Conservation (phyloP, 345 rosid genomes). For the Conringia planisiliqua region DNA sequence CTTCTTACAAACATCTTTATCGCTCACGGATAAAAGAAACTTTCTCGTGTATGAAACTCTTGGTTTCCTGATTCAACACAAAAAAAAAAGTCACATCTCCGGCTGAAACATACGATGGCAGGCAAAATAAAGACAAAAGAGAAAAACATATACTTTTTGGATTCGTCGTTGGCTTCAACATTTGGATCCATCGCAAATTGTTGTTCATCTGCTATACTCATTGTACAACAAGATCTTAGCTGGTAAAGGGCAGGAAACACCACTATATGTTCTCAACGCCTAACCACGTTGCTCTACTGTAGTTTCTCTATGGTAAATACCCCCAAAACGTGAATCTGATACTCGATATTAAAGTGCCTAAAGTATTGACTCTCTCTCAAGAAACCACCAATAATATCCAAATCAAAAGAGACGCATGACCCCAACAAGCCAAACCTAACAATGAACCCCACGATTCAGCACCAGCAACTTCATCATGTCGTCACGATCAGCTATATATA, state of each 20-base stretch:
- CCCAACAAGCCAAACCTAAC: slow-evolving; percentile 21
- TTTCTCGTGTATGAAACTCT: slow-evolving; percentile 61
- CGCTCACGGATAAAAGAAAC: slow-evolving; percentile 65
- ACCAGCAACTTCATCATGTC: slow-evolving; percentile 21
- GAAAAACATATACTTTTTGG: slow-evolving; percentile 39
- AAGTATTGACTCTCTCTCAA: not conserved
- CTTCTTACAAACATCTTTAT: slow-evolving; percentile 68
- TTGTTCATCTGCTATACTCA: slow-evolving; percentile 64
- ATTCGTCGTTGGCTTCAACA: slow-evolving; percentile 34
- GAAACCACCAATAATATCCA: slow-evolving; percentile 11
- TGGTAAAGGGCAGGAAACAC: not conserved
- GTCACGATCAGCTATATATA: slow-evolving; percentile 26
- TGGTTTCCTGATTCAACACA: slow-evolving; percentile 51
- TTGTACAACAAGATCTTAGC: slow-evolving; percentile 33
- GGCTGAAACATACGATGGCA: not conserved
- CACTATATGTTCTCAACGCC: not conserved
- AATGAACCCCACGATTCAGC: slow-evolving; percentile 3
- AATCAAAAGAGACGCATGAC: slow-evolving; percentile 7
- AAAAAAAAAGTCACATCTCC: slow-evolving; percentile 2
- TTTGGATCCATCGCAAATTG: slow-evolving; percentile 40
- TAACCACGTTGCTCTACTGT: slow-evolving; percentile 16
- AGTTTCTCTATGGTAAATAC: not conserved
- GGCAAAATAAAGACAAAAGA: not conserved
- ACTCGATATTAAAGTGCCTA: not conserved
- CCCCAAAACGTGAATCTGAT: slow-evolving; percentile 7